These are phyloP conservation scores for Exsudoporus frostii DNA, from an alignment of 768 basidiomycete species.

Conservation along the genomic window DNA sequence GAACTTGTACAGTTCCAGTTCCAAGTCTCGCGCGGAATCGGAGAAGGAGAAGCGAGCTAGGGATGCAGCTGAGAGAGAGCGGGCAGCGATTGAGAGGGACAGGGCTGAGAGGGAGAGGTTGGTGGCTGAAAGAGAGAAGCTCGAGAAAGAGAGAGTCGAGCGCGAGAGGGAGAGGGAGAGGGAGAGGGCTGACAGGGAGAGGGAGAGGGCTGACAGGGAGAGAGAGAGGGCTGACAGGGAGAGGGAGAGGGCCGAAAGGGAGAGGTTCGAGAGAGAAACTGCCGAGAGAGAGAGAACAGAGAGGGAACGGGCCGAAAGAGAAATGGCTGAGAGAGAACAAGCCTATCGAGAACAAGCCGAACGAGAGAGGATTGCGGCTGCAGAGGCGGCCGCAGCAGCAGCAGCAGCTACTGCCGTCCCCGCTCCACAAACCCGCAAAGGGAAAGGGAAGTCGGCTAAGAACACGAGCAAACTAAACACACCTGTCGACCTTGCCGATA, in stretches of 20 bases:
- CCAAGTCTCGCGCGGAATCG: slow-evolving; percentile 16
- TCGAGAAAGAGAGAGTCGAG: slow-evolving; percentile 9
- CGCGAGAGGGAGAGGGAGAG: slow-evolving; percentile 7
- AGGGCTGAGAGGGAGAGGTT: slow-evolving; percentile 14
- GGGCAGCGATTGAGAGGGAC: slow-evolving; percentile 11
- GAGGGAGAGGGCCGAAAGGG: slow-evolving; percentile 3
- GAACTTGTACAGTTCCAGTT: slow-evolving; percentile 34
- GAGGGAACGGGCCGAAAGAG: slow-evolving; percentile 1
- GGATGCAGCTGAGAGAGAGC: slow-evolving; percentile 20
- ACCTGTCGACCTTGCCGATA: slow-evolving; percentile 35
- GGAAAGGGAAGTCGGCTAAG: slow-evolving; percentile 16
- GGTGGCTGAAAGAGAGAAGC: slow-evolving; percentile 13
- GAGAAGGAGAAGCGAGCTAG: slow-evolving; percentile 26
- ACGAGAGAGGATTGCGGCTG: slow-evolving; percentile 9
- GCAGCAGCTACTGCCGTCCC: background rate
- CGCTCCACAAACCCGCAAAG: slow-evolving; percentile 12
- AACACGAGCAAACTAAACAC: slow-evolving; percentile 23
- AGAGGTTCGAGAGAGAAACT: background rate
- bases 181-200: slow-evolving; percentile 6
- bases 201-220: slow-evolving; percentile 3
- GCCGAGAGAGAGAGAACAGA: background rate
- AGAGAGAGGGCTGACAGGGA: slow-evolving; percentile 9
- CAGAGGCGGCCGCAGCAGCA: slow-evolving; percentile 3
- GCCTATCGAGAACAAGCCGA: slow-evolving; percentile 16
- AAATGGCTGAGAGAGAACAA: slow-evolving; percentile 9